Conservation (phyloP, 2,329 filamentous ascomycete species). For the Westerdykella sp. region DNA sequence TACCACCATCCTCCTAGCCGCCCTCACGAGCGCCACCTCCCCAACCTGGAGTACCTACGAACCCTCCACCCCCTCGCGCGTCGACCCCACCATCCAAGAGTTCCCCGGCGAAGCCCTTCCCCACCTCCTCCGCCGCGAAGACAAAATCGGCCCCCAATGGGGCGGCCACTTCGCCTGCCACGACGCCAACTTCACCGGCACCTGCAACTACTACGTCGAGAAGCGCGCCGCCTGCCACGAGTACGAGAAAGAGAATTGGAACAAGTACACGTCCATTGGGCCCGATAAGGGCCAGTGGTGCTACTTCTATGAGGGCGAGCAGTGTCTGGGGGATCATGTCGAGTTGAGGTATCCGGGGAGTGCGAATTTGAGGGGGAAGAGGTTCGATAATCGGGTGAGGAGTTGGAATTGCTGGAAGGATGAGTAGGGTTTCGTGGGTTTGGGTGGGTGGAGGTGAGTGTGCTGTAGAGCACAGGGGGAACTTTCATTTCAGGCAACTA, state of each 20-base stretch:
- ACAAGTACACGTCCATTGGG: neutral
- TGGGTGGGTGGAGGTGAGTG: no score
- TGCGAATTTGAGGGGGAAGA: conserved; percentile 4
- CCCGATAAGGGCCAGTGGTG: conserved; percentile 2
- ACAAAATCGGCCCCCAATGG: neutral
- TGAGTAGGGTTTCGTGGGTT: no score
- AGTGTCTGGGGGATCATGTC: conserved; percentile 4
- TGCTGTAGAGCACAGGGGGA: no score
- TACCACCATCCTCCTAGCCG: no score
- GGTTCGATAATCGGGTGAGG: conserved; percentile 5
- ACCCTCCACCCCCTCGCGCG: no score
- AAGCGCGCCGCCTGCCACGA: conserved; percentile 1
- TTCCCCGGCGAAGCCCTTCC: no score
- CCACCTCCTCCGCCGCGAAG: no score
- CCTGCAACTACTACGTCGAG: conserved; percentile 1
- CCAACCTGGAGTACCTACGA: no score
- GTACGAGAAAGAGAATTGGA: neutral
- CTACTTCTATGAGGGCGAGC: conserved; percentile 1
- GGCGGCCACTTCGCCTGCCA: conserved; percentile 4
- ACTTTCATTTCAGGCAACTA: no score
- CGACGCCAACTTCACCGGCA: conserved; percentile 1
- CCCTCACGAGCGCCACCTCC: no score
- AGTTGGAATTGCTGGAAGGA: conserved; percentile 7
- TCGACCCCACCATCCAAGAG: no score
- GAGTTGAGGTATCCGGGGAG: conserved; percentile 4